Evolutionary conservation across 129 eudicot species (phyloP).

Genomic region (Ambrosia trifida): DNA sequence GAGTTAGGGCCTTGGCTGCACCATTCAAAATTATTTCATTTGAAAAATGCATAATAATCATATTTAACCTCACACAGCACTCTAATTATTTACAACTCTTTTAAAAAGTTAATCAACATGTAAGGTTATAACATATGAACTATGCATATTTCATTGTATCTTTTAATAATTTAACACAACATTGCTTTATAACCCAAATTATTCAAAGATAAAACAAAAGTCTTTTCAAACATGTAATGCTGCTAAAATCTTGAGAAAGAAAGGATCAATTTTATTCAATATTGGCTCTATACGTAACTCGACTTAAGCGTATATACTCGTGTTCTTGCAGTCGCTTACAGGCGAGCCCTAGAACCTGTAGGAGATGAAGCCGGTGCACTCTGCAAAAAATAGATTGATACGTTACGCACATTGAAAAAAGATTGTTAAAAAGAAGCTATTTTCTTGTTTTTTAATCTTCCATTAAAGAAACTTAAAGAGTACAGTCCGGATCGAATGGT

Average conservation of each 20-base stretch:
- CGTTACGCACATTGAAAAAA: background rate
- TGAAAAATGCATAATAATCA: no score
- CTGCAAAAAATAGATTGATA: conserved; percentile 44
- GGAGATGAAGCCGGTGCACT: conserved; percentile 57
- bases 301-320: background rate
- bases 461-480: background rate
- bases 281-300: background rate
- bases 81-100: no score
- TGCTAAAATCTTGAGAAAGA: background rate
- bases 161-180: background rate
- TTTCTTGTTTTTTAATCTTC: background rate
- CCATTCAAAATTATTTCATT: no score
- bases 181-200: background rate
- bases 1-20: no score
- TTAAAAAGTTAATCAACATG: background rate
- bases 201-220: background rate
- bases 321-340: conserved; percentile 34
- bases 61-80: no score
- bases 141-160: background rate
- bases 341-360: conserved; percentile 52
- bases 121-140: background rate
- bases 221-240: background rate
- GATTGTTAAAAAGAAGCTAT: background rate
- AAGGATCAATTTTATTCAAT: background rate
- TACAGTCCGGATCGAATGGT: background rate